Evolutionary conservation across 1,139 yeast genomes (phyloP).

Genomic region (Scheffersomyces titani): DNA sequence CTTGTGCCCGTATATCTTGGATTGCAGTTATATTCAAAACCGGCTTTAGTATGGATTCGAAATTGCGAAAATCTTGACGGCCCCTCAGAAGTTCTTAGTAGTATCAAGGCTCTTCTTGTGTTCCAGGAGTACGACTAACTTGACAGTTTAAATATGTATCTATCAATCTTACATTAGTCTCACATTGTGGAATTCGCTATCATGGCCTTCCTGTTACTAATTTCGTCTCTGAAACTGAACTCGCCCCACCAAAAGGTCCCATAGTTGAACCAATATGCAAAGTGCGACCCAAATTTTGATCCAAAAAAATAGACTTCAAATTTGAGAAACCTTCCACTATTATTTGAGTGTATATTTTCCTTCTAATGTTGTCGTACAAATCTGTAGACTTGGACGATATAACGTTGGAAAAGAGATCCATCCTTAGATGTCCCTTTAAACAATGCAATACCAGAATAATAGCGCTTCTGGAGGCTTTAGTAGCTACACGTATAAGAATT

Average conservation of each 20-base stretch:
- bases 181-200: background rate
- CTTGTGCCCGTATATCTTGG: background rate
- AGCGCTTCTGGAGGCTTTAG: conserved; percentile 20
- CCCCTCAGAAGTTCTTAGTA: background rate
- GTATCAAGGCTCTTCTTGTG: background rate
- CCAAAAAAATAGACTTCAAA: no score
- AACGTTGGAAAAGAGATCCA: conserved; percentile 5
- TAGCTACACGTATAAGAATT: conserved; percentile 14
- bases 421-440: conserved; percentile 38
- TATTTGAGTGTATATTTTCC: background rate
- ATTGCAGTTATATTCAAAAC: background rate
- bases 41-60: background rate
- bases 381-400: background rate
- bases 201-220: background rate
- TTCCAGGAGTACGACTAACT: background rate
- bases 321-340: no score
- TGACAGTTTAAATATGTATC: background rate
- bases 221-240: background rate
- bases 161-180: background rate
- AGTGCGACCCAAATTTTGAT: background rate
- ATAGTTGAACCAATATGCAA: background rate
- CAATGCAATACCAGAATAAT: conserved; percentile 40
- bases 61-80: background rate
- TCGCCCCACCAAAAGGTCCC: background rate
- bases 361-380: background rate